These are phyloP conservation scores for Phytopythium montanum DNA, from an alignment of 352 stramenopile species.

Conservation along the genomic window DNA sequence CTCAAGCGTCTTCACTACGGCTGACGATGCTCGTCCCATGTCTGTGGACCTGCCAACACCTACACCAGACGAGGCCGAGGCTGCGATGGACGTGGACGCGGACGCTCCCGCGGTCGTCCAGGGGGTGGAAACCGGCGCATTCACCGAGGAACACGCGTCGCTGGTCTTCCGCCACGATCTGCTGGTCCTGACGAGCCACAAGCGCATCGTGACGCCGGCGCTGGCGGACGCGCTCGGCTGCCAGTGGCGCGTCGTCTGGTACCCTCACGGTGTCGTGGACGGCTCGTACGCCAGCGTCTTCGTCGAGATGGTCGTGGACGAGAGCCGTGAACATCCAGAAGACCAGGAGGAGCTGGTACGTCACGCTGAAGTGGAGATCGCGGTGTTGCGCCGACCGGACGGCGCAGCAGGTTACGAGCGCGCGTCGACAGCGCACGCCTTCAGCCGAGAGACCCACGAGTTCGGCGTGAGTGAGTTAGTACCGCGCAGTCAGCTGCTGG, in stretches of 20 bases:
- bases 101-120: neutral
- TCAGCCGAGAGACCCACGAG: conserved; percentile 42
- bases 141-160: conserved; percentile 5
- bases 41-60: conserved; percentile 7
- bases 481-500: conserved; percentile 37
- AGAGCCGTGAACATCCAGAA: conserved; percentile 1
- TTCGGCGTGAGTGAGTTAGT: conserved; percentile 60
- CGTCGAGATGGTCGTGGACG: conserved; percentile 42
- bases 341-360: conserved; percentile 1
- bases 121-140: neutral
- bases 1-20: no score
- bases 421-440: conserved; percentile 42
- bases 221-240: conserved; percentile 34
- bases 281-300: conserved; percentile 50
- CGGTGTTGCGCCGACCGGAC: conserved; percentile 34
- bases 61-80: conserved; percentile 3
- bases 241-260: conserved; percentile 66
- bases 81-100: conserved; percentile 11
- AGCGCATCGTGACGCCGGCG: conserved; percentile 22
- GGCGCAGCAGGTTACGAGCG: conserved; percentile 16
- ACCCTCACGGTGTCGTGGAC: conserved; percentile 41
- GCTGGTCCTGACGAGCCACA: conserved; percentile 35
- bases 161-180: conserved; percentile 36
- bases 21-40: conserved; percentile 3
- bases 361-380: conserved; percentile 36